Base-by-base conservation (phyloP, 345 rosid genomes). In the Aquilaria malaccensis region DNA sequence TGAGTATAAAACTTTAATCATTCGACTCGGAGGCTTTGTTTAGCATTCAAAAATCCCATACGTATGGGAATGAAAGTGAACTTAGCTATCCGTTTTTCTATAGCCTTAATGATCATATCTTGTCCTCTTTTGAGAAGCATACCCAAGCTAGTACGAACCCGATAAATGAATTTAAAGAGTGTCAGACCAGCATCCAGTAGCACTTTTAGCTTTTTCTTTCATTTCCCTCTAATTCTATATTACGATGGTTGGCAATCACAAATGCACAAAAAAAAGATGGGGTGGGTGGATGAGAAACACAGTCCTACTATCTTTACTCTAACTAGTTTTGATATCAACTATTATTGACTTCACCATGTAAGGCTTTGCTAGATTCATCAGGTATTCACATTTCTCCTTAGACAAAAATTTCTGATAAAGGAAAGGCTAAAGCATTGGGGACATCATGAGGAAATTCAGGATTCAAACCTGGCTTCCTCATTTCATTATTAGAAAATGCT, bases 91-190 rank as follows among this genome's bases (percentile, higher is more conserved):
- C 98, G 73, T 70, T 93, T 84, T 71, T 87, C 98, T 51, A 89
- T 85, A 59, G 43, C 68, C 68, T 68, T 71, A 37, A 89, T 74
- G 62, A 84, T 73, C 63, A 79, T 80, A 70, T 87, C 94, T 41
- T 61, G 72, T 76, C 88, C 98, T 77, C 97, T 84, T 66, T 41
- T 75, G 66, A 89, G 78, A 70, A 89, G 89, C 80, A 84, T 87
- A 60, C 98, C 98, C 29, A 96, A 87, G 73, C 96, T 93, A 51
- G 94, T 87, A n/a, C 97, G 80, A 9, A 85, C 98, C 83, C 98
- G 30, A 45, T 55, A 58, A 56, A 32, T 63, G 37, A 37, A 37
- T 22, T 22, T 22, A 22, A 22, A 22, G 30, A 22, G 15, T 22
- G 10, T 15, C 4, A 31, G 30, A 22, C 32, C 33, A 53, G 2